Conservation (phyloP, 2,329 filamentous ascomycete species). For the Pseudogymnoascus sp. region DNA sequence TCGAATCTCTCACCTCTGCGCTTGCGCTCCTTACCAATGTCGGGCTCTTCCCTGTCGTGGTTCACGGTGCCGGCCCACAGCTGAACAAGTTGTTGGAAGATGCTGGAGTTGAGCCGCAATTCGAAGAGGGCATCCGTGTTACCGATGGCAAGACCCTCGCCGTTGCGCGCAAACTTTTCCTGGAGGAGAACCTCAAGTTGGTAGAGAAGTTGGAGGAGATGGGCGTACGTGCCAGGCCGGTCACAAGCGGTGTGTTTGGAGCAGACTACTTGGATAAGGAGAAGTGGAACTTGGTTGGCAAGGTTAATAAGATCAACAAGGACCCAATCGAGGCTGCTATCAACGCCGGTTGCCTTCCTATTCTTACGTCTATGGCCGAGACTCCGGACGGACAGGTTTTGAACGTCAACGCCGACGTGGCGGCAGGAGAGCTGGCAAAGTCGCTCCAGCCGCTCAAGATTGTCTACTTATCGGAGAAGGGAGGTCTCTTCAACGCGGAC, state of each 20-base stretch:
- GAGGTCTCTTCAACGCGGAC: conserved; percentile 87
- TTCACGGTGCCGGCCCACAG: conserved; percentile 91
- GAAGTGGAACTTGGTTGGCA: conserved; percentile 91
- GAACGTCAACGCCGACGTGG: conserved; percentile 97
- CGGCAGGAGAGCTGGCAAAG: conserved; percentile 84
- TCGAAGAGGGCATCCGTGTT: conserved; percentile 91
- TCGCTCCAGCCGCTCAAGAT: conserved; percentile 91
- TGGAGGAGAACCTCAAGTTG: conserved; percentile 91
- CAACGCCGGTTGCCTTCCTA: conserved; percentile 80
- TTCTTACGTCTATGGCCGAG: conserved; percentile 95
- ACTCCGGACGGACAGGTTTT: conserved; percentile 83
- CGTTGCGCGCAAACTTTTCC: conserved; percentile 82
- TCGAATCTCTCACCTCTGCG: conserved; percentile 83
- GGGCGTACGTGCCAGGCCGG: conserved; percentile 79
- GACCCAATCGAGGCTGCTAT: conserved; percentile 86
- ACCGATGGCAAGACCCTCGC: conserved; percentile 93
- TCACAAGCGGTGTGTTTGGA: conserved; percentile 82
- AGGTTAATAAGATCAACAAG: conserved; percentile 89
- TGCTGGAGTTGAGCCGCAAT: conserved; percentile 88
- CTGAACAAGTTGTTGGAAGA: conserved; percentile 85
- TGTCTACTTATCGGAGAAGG: conserved; percentile 97
- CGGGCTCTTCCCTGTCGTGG: conserved; percentile 87
- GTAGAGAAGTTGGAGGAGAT: conserved; percentile 83
- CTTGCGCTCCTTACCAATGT: conserved; percentile 91
- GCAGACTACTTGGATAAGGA: conserved; percentile 95